Base-by-base conservation (phyloP, 805 yeast genomes). In the fission yeast (Schizosaccharomyces pombe) region DNA sequence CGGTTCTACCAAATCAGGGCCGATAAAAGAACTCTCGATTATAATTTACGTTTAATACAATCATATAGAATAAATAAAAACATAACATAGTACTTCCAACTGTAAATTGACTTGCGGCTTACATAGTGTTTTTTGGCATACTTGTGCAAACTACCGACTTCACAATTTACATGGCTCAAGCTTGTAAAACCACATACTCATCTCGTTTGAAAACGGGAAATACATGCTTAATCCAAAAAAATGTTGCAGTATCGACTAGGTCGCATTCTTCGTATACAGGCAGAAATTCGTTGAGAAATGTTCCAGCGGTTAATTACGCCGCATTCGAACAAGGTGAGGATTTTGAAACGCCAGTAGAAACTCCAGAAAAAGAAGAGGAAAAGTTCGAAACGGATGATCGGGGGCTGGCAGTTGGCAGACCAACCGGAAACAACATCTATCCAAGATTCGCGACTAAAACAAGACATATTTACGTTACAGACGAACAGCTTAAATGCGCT, bases 401-500 rank as follows among this genome's bases (percentile, higher is more conserved):
- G 54, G 51, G 55, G 40, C 5, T 54, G 53, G 54, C 55, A 53
- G 60, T 55, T 32, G 47, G 19, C n/a, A 16, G 31, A 16, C 31
- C 30, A 6, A 11, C 12, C 22, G 31, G 31, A n/a, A 29, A 33
- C 47, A 34, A 39, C n/a, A 31, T 52, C 31, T 29, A 31, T n/a
- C 49, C 26, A 5, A 52, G 33, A 37, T 37, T 37, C 19, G 49
- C 49, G 26, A 43, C 49, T 9, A 43, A 43, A 43, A 53, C 43
- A 14, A 28, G 52, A 29, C 55, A 33, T 12, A 24, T 47, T 2
- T 32, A 26, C 30, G 12, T 22, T 52, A 61, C 67, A 8, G 70
- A 70, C 22, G 62, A 61, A 53, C 67, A 67, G 55, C 57, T 67
- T 30, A 61, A 63, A 16, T 70, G 68, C 43, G 62, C 72, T 2